A percentile compares a stretch with the other conserved stretches of the same genome.
phyloP scores from a whole-genome alignment of 176 grass and related monocot genomes.

The Juncus effusus region DNA sequence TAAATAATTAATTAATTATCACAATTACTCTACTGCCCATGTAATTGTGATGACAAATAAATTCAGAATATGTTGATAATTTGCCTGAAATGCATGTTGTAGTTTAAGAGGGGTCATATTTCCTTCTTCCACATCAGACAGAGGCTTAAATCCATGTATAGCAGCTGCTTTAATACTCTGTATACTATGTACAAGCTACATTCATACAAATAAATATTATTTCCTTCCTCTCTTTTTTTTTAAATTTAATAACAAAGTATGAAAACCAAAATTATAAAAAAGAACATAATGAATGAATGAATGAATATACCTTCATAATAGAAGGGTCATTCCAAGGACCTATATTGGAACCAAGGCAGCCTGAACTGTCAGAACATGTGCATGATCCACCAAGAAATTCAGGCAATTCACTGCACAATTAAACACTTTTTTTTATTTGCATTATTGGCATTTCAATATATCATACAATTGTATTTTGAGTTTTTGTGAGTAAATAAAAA shows the following conservation, averaged over 20 bases:
- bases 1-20: slow-evolving; percentile 36
- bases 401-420: slow-evolving; percentile 75
- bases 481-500: slow-evolving; percentile 21
- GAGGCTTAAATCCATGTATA: slow-evolving; percentile 43
- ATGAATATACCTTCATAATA: slow-evolving; percentile 67
- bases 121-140: slow-evolving; percentile 73
- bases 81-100: slow-evolving; percentile 66
- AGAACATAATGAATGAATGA: neutral
- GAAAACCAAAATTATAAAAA: neutral
- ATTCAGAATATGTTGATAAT: slow-evolving; percentile 23
- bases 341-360: slow-evolving; percentile 87
- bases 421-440: neutral
- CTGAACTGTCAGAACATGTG: slow-evolving; percentile 62
- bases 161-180: slow-evolving; percentile 58
- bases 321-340: slow-evolving; percentile 93
- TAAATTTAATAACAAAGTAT: too few species aligned
- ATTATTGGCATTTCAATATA: slow-evolving; percentile 26
- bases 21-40: slow-evolving; percentile 5
- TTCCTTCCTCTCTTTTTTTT: too few species aligned
- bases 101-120: slow-evolving; percentile 47
- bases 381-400: slow-evolving; percentile 84
- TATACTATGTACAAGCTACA: slow-evolving; percentile 71
- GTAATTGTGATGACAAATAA: slow-evolving; percentile 13
- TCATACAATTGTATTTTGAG: slow-evolving; percentile 9
- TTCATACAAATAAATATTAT: slow-evolving; percentile 4